These are phyloP conservation scores for Schwanniomyces vanrijiae DNA, from an alignment of 805 yeast species.

Conservation along the genomic window DNA sequence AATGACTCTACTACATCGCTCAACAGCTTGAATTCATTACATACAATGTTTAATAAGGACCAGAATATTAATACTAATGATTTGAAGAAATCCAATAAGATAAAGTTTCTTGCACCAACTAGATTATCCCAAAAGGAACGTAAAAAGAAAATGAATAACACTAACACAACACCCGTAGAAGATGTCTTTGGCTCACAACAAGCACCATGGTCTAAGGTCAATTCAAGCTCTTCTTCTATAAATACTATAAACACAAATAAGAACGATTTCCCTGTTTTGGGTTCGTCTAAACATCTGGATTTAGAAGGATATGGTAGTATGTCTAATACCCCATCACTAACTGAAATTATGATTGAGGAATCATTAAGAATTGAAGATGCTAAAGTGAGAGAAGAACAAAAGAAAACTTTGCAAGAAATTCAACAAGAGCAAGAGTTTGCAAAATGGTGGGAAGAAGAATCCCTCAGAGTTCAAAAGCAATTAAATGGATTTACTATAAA, in stretches of 20 bases:
- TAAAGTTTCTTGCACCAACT: conserved; percentile 34
- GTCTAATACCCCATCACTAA: conserved; percentile 6
- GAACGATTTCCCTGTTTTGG: conserved; percentile 20
- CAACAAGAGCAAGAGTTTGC: conserved; percentile 84
- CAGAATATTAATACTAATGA: background rate
- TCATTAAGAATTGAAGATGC: conserved; percentile 36
- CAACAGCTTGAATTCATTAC: conserved; percentile 25
- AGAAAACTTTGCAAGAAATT: conserved; percentile 61
- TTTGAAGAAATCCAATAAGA: conserved; percentile 14
- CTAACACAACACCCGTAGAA: background rate
- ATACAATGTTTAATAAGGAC: conserved; percentile 7
- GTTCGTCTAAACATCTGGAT: conserved; percentile 3
- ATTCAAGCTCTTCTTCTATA: background rate
- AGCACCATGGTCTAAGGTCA: conserved; percentile 10
- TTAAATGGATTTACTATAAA: conserved; percentile 11
- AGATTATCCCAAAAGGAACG: conserved; percentile 63
- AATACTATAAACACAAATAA: conserved; percentile 1
- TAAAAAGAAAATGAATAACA: conserved; percentile 33
- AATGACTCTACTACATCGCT: conserved; percentile 17
- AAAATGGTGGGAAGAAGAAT: conserved; percentile 84
- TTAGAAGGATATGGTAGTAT: background rate
- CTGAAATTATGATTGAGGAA: conserved; percentile 49
- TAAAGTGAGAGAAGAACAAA: conserved; percentile 25
- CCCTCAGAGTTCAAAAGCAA: conserved; percentile 57
- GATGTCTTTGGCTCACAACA: conserved; percentile 1